These are phyloP conservation scores for Pleurotus cornucopiae DNA, from an alignment of 768 basidiomycete genomes.

Conservation along the genomic window DNA sequence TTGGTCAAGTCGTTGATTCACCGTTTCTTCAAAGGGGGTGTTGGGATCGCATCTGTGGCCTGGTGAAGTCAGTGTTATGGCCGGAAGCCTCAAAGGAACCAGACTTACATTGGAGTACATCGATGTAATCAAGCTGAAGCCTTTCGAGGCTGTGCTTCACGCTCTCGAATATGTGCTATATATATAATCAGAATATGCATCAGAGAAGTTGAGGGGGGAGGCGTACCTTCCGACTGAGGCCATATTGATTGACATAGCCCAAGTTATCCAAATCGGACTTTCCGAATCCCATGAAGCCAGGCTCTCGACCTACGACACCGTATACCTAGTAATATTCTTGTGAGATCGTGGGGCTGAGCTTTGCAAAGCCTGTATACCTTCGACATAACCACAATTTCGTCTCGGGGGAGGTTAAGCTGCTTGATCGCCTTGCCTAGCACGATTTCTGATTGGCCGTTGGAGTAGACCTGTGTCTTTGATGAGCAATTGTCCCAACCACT, in stretches of 20 bases:
- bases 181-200: conserved; percentile 11
- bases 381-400: conserved; percentile 75
- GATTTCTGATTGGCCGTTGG: conserved; percentile 60
- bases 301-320: conserved; percentile 24
- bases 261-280: conserved; percentile 24
- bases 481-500: no score
- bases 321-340: conserved; percentile 27
- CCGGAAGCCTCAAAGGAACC: not conserved
- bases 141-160: conserved; percentile 44
- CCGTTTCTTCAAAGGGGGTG: conserved; percentile 36
- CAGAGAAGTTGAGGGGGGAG: not conserved
- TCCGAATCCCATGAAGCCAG: conserved; percentile 6
- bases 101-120: conserved; percentile 50
- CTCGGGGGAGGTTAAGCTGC: conserved; percentile 58
- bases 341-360: not conserved
- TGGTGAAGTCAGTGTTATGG: not conserved
- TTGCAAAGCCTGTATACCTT: conserved; percentile 38
- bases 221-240: conserved; percentile 35
- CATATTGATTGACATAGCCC: conserved; percentile 46
- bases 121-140: conserved; percentile 56
- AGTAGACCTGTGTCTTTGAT: conserved; percentile 43
- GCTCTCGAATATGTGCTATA: conserved; percentile 50
- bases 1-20: not conserved
- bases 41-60: conserved; percentile 34
- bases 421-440: conserved; percentile 74